Evolutionary conservation across 306 rosid genomes (phyloP).

Genomic region (Cucurbita maxima): DNA sequence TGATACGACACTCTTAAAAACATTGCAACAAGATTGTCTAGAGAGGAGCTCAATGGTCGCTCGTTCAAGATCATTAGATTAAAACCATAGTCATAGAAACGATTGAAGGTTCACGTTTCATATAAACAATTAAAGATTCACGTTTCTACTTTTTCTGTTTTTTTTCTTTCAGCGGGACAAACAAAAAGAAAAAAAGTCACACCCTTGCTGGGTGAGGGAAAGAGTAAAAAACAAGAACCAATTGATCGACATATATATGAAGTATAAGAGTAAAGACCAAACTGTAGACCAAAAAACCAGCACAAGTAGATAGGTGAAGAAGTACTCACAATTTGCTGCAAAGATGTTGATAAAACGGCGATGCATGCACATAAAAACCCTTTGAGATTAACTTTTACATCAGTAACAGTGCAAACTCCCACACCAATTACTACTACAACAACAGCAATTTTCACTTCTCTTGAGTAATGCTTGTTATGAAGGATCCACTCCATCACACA

Average conservation of each 20-base stretch:
- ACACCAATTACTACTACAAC: slow-evolving; percentile 78
- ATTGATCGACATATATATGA: not conserved
- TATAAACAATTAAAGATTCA: not conserved
- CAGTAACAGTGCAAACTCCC: slow-evolving; percentile 87
- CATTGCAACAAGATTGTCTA: not conserved
- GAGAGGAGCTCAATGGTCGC: not conserved
- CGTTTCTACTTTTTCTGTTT: not conserved
- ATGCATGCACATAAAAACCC: slow-evolving; percentile 58
- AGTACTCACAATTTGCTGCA: slow-evolving; percentile 86
- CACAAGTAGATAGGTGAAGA: not conserved
- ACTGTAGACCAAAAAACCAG: not conserved
- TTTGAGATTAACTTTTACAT: slow-evolving; percentile 76
- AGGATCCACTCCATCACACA: slow-evolving; percentile 92
- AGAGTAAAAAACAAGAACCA: not conserved
- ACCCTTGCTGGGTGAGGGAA: not conserved
- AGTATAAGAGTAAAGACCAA: not conserved
- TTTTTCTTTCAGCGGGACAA: not conserved
- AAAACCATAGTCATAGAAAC: not conserved
- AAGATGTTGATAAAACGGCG: slow-evolving; percentile 72
- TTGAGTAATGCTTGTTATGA: slow-evolving; percentile 62
- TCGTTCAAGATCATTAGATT: not conserved
- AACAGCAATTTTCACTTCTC: slow-evolving; percentile 66
- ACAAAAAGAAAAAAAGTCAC: not conserved
- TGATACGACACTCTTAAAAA: not conserved
- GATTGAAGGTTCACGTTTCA: not conserved